These are phyloP conservation scores for Geosmithia putterillii DNA, from an alignment of 2,329 filamentous ascomycete genomes.

Conservation along the genomic window DNA sequence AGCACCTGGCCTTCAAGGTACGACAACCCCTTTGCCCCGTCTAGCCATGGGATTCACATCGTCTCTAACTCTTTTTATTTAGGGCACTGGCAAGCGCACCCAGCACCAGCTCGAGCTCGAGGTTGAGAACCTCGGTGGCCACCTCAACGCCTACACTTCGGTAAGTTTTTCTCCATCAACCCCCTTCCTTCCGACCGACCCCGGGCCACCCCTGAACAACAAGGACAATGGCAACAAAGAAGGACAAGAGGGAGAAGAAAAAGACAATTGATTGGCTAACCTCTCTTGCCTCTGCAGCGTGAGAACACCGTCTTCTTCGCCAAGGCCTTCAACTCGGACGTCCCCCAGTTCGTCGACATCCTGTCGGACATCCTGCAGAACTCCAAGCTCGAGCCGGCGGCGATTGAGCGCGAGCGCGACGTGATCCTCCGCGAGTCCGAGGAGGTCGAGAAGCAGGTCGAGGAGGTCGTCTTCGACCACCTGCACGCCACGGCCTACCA, in stretches of 20 bases:
- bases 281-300: constrained; percentile 40
- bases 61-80: background rate
- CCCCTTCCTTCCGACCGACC: background rate
- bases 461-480: constrained; percentile 99
- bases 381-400: constrained; percentile 87
- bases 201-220: background rate
- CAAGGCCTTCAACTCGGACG: constrained; percentile 97
- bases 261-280: background rate
- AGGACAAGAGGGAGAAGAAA: background rate
- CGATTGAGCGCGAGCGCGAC: constrained; percentile 95
- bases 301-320: constrained; percentile 99
- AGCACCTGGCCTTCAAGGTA: constrained; percentile 99
- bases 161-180: constrained; percentile 50
- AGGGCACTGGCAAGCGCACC: constrained; percentile 88
- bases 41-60: background rate
- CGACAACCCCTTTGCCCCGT: constrained; percentile 5
- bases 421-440: constrained; percentile 98
- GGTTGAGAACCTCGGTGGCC: constrained; percentile 99
- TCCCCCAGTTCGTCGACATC: constrained; percentile 93
- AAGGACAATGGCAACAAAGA: constrained; percentile 8
- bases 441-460: constrained; percentile 99
- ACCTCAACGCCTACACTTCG: constrained; percentile 99
- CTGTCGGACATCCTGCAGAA: constrained; percentile 98
- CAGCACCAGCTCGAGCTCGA: constrained; percentile 98
- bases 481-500: constrained; percentile 97